Evolutionary conservation across 805 yeast species (phyloP).

Genomic region (Candida arabinofermentans): DNA sequence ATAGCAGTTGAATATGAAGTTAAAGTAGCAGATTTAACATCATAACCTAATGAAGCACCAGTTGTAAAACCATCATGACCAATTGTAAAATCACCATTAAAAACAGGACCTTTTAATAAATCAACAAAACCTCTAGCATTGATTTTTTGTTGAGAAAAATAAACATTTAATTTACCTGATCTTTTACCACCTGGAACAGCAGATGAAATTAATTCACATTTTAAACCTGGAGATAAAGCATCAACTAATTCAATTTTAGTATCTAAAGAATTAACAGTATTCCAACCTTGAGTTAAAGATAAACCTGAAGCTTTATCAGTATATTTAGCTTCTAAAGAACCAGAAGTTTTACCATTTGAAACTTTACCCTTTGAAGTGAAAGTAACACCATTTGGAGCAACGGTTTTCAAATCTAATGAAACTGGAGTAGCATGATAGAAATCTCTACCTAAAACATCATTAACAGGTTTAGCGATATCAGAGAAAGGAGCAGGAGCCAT

Average conservation of each 20-base stretch:
- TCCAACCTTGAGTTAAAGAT: slow-evolving; percentile 96
- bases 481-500: slow-evolving; percentile 90
- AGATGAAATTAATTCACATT: slow-evolving; percentile 84
- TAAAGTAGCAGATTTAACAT: slow-evolving; percentile 86
- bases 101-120: slow-evolving; percentile 90
- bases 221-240: slow-evolving; percentile 91
- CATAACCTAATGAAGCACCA: slow-evolving; percentile 97
- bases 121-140: slow-evolving; percentile 95
- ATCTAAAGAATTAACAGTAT: slow-evolving; percentile 85
- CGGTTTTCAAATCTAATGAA: slow-evolving; percentile 82
- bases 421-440: slow-evolving; percentile 91
- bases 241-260: slow-evolving; percentile 92
- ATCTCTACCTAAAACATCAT: slow-evolving; percentile 85
- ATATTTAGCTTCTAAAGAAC: slow-evolving; percentile 87
- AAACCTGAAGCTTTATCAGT: slow-evolving; percentile 90
- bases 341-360: slow-evolving; percentile 76
- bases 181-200: slow-evolving; percentile 82
- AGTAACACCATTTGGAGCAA: slow-evolving; percentile 94
- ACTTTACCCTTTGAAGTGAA: slow-evolving; percentile 92
- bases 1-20: slow-evolving; percentile 91
- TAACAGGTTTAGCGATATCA: slow-evolving; percentile 89
- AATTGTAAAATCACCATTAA: slow-evolving; percentile 90
- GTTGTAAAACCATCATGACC: slow-evolving; percentile 96
- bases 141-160: slow-evolving; percentile 88
- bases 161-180: slow-evolving; percentile 85